phyloP scores from a whole-genome alignment of 768 basidiomycete genomes.

The Rickenella mellea region DNA sequence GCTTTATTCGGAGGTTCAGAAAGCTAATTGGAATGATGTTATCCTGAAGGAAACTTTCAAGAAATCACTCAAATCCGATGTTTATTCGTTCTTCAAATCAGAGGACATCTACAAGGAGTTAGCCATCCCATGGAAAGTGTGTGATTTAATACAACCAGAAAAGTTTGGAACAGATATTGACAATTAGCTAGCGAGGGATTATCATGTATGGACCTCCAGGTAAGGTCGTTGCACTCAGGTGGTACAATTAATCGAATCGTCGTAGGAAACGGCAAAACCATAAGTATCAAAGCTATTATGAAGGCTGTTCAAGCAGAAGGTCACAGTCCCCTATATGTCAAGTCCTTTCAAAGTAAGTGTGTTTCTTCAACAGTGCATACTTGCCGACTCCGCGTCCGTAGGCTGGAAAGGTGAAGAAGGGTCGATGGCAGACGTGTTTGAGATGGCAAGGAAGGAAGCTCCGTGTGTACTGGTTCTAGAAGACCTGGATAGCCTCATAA shows the following conservation, averaged over 20 bases:
- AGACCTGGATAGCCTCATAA: constrained; percentile 74
- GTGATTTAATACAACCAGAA: not conserved
- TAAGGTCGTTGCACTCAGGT: constrained; percentile 13
- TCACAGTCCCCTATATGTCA: constrained; percentile 70
- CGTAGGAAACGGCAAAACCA: constrained; percentile 75
- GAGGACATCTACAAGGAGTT: constrained; percentile 65
- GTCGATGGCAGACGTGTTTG: constrained; percentile 59
- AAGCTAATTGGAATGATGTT: constrained; percentile 66
- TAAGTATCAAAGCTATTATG: constrained; percentile 77
- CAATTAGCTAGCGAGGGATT: constrained; percentile 52
- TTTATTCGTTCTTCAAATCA: constrained; percentile 73
- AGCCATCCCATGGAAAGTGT: constrained; percentile 76
- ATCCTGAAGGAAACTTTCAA: constrained; percentile 67
- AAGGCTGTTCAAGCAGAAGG: constrained; percentile 54
- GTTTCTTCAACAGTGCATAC: not conserved
- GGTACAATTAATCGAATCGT: not conserved
- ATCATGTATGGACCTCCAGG: constrained; percentile 82
- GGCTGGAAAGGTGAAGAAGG: constrained; percentile 54
- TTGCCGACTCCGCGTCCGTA: constrained; percentile 12
- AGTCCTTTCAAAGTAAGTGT: constrained; percentile 59
- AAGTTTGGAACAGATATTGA: not conserved
- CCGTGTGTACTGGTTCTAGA: constrained; percentile 61
- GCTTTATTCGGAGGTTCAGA: constrained; percentile 49
- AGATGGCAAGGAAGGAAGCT: constrained; percentile 58
- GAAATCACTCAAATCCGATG: constrained; percentile 55